A percentile compares a stretch with the other conserved stretches of the same genome.
These are phyloP conservation scores for Taiozyma sp. DNA, from an alignment of 1,139 yeast species.

Conservation along the genomic window DNA sequence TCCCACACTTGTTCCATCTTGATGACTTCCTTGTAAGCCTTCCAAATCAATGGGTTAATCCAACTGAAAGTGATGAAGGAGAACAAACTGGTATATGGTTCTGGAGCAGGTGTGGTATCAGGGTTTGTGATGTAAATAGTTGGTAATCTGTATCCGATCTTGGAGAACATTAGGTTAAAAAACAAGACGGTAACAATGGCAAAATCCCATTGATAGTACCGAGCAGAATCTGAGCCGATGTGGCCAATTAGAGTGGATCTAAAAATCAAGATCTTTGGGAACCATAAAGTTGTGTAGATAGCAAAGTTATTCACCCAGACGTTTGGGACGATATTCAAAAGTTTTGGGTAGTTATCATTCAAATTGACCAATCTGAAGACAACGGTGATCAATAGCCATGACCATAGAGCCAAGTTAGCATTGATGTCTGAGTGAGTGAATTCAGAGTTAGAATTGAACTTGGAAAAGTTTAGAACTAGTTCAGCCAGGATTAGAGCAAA, in stretches of 20 bases:
- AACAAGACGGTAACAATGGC: constrained; percentile 40
- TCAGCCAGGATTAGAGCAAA: constrained; percentile 42
- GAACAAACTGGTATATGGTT: constrained; percentile 59
- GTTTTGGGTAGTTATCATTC: constrained; percentile 28
- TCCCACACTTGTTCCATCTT: constrained; percentile 78
- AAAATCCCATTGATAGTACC: constrained; percentile 47
- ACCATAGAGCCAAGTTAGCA: constrained; percentile 49
- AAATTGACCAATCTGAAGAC: constrained; percentile 47
- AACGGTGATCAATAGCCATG: constrained; percentile 47
- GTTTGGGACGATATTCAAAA: constrained; percentile 46
- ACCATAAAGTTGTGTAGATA: constrained; percentile 49
- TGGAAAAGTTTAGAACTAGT: constrained; percentile 36
- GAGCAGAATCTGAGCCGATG: constrained; percentile 25
- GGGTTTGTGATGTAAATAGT: constrained; percentile 43
- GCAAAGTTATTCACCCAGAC: constrained; percentile 55
- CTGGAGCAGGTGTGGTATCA: constrained; percentile 64
- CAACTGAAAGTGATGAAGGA: constrained; percentile 67
- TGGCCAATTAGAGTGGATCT: constrained; percentile 63
- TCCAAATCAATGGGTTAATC: constrained; percentile 67
- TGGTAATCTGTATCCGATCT: constrained; percentile 59
- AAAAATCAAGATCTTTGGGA: constrained; percentile 50
- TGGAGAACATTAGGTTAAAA: constrained; percentile 55
- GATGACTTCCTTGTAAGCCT: constrained; percentile 56
- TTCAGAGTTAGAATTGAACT: constrained; percentile 35
- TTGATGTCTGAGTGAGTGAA: constrained; percentile 32